Evolutionary conservation across 345 rosid genomes (phyloP).

Genomic region (Eucalyptus cloeziana): DNA sequence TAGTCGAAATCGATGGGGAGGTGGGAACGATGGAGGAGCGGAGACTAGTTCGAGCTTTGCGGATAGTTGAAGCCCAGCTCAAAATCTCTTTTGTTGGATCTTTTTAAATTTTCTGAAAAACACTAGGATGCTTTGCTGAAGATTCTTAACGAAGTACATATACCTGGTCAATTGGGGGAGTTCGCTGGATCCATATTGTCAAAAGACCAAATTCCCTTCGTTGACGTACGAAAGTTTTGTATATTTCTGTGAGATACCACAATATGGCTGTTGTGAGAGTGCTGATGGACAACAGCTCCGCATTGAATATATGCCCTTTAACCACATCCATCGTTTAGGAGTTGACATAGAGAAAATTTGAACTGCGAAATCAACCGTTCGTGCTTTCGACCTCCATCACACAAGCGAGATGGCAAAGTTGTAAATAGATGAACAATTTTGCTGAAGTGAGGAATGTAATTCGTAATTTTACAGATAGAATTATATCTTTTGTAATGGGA

Average conservation of each 20-base stretch:
- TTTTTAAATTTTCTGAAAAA: neutral
- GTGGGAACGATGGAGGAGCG: neutral
- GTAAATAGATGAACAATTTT: neutral
- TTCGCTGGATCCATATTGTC: neutral
- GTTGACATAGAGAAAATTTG: too few relatives aligned
- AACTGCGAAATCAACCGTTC: neutral
- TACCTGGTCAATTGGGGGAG: neutral
- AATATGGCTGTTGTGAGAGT: neutral
- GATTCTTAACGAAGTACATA: neutral
- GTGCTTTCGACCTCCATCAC: neutral
- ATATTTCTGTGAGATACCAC: neutral
- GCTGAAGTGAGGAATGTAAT: neutral
- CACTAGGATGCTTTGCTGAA: neutral
- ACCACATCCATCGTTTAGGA: neutral
- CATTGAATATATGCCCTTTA: neutral
- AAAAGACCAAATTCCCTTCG: neutral
- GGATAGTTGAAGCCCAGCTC: conserved; percentile 36
- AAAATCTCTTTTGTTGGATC: too few relatives aligned
- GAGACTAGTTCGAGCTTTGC: too few relatives aligned
- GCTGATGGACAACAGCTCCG: accelerated
- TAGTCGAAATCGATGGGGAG: conserved; percentile 25
- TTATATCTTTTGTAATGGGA: neutral
- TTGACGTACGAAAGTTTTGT: neutral
- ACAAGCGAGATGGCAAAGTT: neutral
- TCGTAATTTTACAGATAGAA: neutral